These are phyloP conservation scores for Myxozyma mucilagina DNA, from an alignment of 805 yeast genomes.

Conservation along the genomic window DNA sequence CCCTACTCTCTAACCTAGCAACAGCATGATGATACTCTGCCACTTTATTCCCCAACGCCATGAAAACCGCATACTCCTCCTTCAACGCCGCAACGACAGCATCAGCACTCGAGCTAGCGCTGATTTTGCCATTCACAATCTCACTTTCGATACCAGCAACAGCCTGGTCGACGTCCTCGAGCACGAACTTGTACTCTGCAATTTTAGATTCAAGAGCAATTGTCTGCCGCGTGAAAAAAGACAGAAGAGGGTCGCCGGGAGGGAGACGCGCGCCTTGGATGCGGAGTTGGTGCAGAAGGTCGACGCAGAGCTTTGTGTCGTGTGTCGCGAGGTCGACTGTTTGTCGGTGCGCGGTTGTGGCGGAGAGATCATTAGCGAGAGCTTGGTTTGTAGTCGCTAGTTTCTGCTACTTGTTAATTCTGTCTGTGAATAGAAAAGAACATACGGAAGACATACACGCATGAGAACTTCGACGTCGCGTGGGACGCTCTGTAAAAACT, in stretches of 20 bases:
- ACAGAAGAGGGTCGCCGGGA: slow-evolving; percentile 49
- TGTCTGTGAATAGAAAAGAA: background rate
- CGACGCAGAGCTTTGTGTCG: slow-evolving; percentile 24
- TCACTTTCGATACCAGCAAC: slow-evolving; percentile 48
- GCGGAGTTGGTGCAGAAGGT: slow-evolving; percentile 27
- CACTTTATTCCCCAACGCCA: slow-evolving; percentile 69
- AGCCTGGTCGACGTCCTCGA: slow-evolving; percentile 54
- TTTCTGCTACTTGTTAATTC: slow-evolving; percentile 34
- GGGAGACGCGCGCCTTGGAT: slow-evolving; percentile 35
- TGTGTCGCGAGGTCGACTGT: slow-evolving; percentile 22
- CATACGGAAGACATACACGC: slow-evolving; percentile 27
- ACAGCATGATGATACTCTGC: slow-evolving; percentile 66
- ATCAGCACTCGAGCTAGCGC: slow-evolving; percentile 19
- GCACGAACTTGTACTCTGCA: slow-evolving; percentile 49
- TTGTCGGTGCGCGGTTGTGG: slow-evolving; percentile 18
- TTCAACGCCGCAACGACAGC: slow-evolving; percentile 40
- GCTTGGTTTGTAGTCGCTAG: slow-evolving; percentile 30
- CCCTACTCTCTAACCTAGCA: slow-evolving; percentile 33
- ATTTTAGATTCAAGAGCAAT: slow-evolving; percentile 49
- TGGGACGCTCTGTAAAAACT: slow-evolving; percentile 53
- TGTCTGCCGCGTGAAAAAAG: slow-evolving; percentile 52
- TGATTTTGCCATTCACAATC: slow-evolving; percentile 16
- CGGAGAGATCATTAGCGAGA: slow-evolving; percentile 23
- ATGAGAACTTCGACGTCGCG: slow-evolving; percentile 55
- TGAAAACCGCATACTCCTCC: slow-evolving; percentile 65